phyloP scores from a whole-genome alignment of 129 eudicot species.

The Arctium minus region DNA sequence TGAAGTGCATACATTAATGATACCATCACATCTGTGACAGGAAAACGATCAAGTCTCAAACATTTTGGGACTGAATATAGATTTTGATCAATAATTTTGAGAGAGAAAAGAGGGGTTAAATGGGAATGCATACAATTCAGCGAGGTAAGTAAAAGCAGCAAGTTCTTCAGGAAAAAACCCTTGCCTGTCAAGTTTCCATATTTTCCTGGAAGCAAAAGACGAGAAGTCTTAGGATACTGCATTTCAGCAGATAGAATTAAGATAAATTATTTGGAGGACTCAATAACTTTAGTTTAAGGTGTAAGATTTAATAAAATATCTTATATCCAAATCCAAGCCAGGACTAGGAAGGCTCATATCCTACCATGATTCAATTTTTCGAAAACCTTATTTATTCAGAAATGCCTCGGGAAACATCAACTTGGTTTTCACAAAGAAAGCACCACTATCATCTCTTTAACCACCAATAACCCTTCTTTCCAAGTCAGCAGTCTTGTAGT shows the following conservation, averaged over 20 bases:
- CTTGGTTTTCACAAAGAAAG: not conserved
- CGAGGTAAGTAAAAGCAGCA: conserved; percentile 38
- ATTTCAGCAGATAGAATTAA: not conserved
- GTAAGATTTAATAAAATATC: not conserved
- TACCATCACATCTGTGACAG: conserved; percentile 1
- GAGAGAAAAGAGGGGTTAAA: not conserved
- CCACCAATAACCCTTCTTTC: not conserved
- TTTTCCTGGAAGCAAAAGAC: conserved; percentile 35
- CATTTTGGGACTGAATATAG: not conserved
- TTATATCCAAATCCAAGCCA: not conserved
- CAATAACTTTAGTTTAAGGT: not conserved
- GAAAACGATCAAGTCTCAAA: not conserved
- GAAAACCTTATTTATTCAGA: not conserved
- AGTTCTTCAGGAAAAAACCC: conserved; percentile 50
- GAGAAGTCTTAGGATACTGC: not conserved
- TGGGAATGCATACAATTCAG: conserved; percentile 33
- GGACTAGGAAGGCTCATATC: not conserved
- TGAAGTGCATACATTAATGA: conserved; percentile 7
- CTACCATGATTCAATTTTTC: not conserved
- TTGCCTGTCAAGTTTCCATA: conserved; percentile 25
- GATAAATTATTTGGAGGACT: not conserved
- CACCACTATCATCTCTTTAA: not conserved
- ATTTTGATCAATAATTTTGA: not conserved
- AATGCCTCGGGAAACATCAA: not conserved
- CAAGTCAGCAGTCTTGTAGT: not conserved